Percentiles rank a stretch among this genome's conserved stretches.
Conservation (phyloP, 352 stramenopile species). For the Proteromonas lacertae region DNA sequence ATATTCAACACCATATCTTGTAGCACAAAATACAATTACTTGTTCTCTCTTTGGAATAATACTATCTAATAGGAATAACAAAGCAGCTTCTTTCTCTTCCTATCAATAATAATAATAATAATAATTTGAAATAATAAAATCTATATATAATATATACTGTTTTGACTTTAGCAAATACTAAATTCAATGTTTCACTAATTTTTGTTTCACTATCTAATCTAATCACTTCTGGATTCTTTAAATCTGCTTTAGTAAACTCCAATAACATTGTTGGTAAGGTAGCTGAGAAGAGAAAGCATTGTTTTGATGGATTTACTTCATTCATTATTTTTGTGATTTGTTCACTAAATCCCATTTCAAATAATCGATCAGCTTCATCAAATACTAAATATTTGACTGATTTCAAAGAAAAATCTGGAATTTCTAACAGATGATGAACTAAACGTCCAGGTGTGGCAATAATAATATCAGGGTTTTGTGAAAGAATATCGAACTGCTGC, state of each 20-base stretch:
- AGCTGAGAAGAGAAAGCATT: conserved; percentile 67
- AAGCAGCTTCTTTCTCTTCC: conserved; percentile 18
- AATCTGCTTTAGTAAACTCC: conserved; percentile 85
- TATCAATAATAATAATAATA: too few species aligned
- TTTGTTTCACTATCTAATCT: conserved; percentile 85
- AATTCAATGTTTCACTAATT: conserved; percentile 79
- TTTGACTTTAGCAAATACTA: conserved; percentile 68
- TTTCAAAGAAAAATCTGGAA: conserved; percentile 60
- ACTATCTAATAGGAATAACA: conserved; percentile 75
- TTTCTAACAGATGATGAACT: conserved; percentile 61
- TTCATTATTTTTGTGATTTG: conserved; percentile 18
- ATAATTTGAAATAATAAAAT: too few species aligned
- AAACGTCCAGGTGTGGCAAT: conserved; percentile 66
- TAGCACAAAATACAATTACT: conserved; percentile 89
- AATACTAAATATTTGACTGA: conserved; percentile 58
- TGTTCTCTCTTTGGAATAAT: conserved; percentile 56
- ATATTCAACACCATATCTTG: conserved; percentile 88
- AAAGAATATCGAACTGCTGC: conserved; percentile 75
- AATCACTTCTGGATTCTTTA: conserved; percentile 78
- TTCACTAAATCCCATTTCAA: conserved; percentile 96
- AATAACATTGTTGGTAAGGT: conserved; percentile 83
- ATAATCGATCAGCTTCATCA: conserved; percentile 92
- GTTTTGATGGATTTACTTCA: conserved; percentile 10
- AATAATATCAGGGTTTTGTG: conserved; percentile 56
- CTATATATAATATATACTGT: conserved; percentile 15